phyloP scores from a whole-genome alignment of 176 grass and related monocot genomes.

The Neostapfia colusana region DNA sequence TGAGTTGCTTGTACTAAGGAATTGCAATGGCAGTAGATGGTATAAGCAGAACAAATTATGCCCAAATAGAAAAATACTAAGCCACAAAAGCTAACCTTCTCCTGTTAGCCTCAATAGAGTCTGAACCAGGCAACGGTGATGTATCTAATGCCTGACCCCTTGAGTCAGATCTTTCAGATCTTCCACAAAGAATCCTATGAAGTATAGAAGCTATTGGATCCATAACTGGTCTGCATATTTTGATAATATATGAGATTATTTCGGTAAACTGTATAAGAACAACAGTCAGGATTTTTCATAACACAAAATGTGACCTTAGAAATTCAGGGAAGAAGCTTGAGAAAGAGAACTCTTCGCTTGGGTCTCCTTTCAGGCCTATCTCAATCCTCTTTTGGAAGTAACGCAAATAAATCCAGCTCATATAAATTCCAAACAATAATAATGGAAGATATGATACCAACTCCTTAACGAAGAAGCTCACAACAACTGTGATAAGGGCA shows the following conservation, averaged over 20 bases:
- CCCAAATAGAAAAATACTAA: not conserved
- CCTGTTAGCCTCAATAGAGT: constrained; percentile 82
- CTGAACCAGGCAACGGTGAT: constrained; percentile 76
- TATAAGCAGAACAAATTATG: not conserved
- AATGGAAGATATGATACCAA: constrained; percentile 76
- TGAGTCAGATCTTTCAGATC: constrained; percentile 57
- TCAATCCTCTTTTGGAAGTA: constrained; percentile 94
- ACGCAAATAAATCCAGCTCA: constrained; percentile 96
- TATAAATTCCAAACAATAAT: constrained; percentile 90
- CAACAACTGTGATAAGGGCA: constrained; percentile 58
- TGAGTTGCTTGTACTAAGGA: not conserved
- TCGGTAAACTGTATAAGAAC: not conserved
- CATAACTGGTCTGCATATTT: constrained; percentile 63
- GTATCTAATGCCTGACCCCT: constrained; percentile 65
- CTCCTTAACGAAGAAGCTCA: constrained; percentile 69
- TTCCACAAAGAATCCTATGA: constrained; percentile 86
- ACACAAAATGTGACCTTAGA: constrained; percentile 51
- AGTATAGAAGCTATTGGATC: constrained; percentile 88
- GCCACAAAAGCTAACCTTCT: constrained; percentile 63
- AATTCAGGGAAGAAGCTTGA: constrained; percentile 96
- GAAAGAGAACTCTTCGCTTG: constrained; percentile 94
- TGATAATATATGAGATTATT: not conserved
- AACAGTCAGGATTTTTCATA: constrained; percentile 17
- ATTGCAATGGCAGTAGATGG: not conserved
- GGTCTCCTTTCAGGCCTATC: constrained; percentile 88